These are phyloP conservation scores for Verticillium nonalfalfae DNA, from an alignment of 2,329 filamentous ascomycete genomes.

Conservation along the genomic window DNA sequence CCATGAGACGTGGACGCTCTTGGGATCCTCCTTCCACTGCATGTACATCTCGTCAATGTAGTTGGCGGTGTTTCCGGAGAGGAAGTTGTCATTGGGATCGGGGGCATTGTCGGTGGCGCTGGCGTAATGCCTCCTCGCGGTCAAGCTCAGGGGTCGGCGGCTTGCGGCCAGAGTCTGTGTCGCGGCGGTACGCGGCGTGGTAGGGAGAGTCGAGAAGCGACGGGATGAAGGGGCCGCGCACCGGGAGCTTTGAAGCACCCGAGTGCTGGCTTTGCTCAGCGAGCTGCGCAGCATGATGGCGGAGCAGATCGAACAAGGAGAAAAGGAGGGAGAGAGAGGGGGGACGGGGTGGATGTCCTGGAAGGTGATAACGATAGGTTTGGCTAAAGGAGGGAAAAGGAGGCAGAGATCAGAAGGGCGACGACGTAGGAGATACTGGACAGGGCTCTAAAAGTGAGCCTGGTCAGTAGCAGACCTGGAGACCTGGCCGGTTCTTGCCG, in stretches of 20 bases:
- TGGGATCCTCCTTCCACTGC: constrained; percentile 90
- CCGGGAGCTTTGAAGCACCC: constrained; percentile 52
- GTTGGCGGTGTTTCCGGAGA: constrained; percentile 94
- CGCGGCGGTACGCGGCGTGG: constrained; percentile 22
- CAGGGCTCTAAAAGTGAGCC: neutral
- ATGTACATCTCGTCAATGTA: constrained; percentile 99
- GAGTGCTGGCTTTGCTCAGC: constrained; percentile 57
- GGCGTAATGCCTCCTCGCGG: constrained; percentile 46
- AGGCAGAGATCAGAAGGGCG: neutral
- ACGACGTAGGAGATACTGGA: neutral
- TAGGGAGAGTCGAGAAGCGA: constrained; percentile 33
- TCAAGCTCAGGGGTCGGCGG: constrained; percentile 44
- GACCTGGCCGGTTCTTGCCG: neutral
- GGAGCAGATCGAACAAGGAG: neutral
- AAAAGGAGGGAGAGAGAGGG: neutral
- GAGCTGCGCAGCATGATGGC: constrained; percentile 66
- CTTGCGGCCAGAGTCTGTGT: constrained; percentile 37
- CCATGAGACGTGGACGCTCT: constrained; percentile 96
- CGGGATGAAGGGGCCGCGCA: constrained; percentile 32
- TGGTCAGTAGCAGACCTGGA: neutral
- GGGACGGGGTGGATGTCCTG: neutral
- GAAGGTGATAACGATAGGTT: neutral
- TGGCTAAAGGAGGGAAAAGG: neutral
- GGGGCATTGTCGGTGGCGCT: constrained; percentile 49
- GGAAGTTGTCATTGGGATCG: constrained; percentile 91